A percentile compares a stretch with the other conserved stretches of the same genome.
Evolutionary conservation across 768 basidiomycete species (phyloP).

Genomic region (Macrolepiota albuminosa): DNA sequence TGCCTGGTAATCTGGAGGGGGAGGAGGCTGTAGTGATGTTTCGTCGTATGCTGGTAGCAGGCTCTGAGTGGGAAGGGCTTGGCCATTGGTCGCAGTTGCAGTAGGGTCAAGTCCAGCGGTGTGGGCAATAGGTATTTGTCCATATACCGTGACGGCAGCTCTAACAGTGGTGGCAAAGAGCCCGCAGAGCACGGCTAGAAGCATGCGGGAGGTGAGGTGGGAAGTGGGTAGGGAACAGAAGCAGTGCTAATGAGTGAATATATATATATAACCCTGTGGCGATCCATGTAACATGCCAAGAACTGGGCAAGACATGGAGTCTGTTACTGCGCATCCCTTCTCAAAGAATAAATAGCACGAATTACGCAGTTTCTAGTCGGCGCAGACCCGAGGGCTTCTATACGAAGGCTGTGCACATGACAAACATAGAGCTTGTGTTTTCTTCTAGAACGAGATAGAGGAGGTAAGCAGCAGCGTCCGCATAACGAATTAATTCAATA

Average conservation of each 20-base stretch:
- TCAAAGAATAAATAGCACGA: not conserved
- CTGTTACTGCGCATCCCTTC: not conserved
- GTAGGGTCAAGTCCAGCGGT: slow-evolving; percentile 1
- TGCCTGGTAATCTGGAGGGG: slow-evolving; percentile 40
- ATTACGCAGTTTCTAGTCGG: not conserved
- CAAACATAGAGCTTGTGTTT: not conserved
- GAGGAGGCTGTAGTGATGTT: slow-evolving; percentile 43
- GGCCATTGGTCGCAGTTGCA: slow-evolving; percentile 13
- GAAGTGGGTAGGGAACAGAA: not conserved
- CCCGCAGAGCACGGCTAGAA: slow-evolving; percentile 5
- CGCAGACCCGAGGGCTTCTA: not conserved
- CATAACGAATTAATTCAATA: not conserved
- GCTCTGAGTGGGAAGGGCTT: slow-evolving; percentile 26
- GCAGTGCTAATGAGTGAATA: not conserved
- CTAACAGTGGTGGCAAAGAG: slow-evolving; percentile 8
- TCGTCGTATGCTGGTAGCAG: slow-evolving; percentile 48
- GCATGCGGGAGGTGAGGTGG: slow-evolving; percentile 4
- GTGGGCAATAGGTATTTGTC: slow-evolving; percentile 25
- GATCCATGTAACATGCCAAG: not conserved
- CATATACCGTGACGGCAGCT: slow-evolving; percentile 26
- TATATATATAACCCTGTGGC: not conserved
- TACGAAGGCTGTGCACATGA: not conserved
- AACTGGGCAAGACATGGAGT: not conserved
- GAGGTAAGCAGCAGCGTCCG: not conserved
- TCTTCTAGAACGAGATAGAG: not conserved